These are phyloP conservation scores for Ophiostoma tasmaniense DNA, from an alignment of 2,329 filamentous ascomycete species.

Conservation along the genomic window DNA sequence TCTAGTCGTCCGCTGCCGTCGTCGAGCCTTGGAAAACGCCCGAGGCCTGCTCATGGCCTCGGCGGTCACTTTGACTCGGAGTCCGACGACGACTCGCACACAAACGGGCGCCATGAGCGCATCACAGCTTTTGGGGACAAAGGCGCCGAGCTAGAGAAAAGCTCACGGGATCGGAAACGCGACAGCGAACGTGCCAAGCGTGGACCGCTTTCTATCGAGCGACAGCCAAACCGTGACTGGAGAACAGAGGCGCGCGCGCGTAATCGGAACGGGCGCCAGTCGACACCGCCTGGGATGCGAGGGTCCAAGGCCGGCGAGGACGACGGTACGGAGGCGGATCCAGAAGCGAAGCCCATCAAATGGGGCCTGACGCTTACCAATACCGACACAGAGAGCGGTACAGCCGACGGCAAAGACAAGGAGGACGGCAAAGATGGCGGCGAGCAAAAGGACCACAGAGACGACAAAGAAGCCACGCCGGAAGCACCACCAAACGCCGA, in stretches of 20 bases:
- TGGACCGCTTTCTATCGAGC: conserved; percentile 24
- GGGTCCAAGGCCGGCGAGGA: conserved; percentile 17
- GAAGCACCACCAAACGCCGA: conserved; percentile 8
- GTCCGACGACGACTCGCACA: conserved; percentile 23
- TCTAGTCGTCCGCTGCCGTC: conserved; percentile 27
- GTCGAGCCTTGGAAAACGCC: conserved; percentile 42
- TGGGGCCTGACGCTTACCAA: conserved; percentile 31
- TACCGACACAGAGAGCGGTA: conserved; percentile 17
- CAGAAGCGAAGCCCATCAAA: conserved; percentile 31
- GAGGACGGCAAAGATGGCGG: not conserved
- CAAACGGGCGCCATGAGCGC: conserved; percentile 24
- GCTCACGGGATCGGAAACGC: conserved; percentile 14
- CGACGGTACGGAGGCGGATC: conserved; percentile 22
- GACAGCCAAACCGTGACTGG: conserved; percentile 27
- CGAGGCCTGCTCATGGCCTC: conserved; percentile 33
- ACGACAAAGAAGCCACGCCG: not conserved
- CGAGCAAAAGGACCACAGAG: not conserved
- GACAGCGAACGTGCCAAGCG: conserved; percentile 14
- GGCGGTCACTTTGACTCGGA: conserved; percentile 37
- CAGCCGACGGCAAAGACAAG: not conserved
- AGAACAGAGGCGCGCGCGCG: conserved; percentile 26
- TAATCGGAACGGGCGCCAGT: conserved; percentile 11
- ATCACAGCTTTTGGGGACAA: conserved; percentile 29
- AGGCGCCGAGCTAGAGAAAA: conserved; percentile 22
- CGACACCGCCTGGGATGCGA: not conserved